phyloP scores from a whole-genome alignment of 1,284 basidiomycete species.

The Pholiota adiposa region DNA sequence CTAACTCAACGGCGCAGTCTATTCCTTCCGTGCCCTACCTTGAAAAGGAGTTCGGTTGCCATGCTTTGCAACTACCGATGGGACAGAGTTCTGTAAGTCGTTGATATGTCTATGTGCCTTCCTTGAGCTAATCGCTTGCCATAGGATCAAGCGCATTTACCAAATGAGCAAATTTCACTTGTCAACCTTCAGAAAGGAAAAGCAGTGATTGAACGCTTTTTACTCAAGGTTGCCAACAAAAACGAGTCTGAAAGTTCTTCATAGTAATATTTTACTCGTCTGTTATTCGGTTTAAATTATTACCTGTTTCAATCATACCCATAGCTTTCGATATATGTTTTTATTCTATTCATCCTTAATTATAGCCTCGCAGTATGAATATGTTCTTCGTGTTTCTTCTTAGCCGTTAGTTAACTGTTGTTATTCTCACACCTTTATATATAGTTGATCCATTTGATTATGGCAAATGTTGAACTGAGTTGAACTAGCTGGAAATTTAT shows the following conservation, averaged over 20 bases:
- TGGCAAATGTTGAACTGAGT: not conserved
- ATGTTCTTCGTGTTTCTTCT: not conserved
- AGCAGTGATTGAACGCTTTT: conserved; percentile 74
- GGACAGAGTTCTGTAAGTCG: conserved; percentile 77
- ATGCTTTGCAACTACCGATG: conserved; percentile 87
- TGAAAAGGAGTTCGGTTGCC: conserved; percentile 87
- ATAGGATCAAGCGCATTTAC: conserved; percentile 86
- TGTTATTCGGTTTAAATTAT: not conserved
- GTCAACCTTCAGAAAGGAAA: conserved; percentile 78
- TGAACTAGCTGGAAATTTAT: not conserved
- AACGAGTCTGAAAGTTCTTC: not conserved
- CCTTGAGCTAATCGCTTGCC: not conserved
- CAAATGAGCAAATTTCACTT: conserved; percentile 83
- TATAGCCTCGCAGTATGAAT: not conserved
- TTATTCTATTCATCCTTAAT: not conserved
- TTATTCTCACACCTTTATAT: too few species aligned
- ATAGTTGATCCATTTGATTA: too few species aligned
- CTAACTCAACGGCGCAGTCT: conserved; percentile 49
- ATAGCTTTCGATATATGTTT: not conserved
- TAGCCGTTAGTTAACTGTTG: too few species aligned
- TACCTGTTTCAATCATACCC: not conserved
- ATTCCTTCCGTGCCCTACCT: conserved; percentile 92
- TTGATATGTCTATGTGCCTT: conserved; percentile 4
- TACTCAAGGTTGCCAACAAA: conserved; percentile 45
- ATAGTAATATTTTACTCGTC: not conserved